Evolutionary conservation across 2,329 filamentous ascomycete species (phyloP), one percentile per base, ranked within the genome.

Genomic region (Ophiostoma novo-ulmi): DNA sequence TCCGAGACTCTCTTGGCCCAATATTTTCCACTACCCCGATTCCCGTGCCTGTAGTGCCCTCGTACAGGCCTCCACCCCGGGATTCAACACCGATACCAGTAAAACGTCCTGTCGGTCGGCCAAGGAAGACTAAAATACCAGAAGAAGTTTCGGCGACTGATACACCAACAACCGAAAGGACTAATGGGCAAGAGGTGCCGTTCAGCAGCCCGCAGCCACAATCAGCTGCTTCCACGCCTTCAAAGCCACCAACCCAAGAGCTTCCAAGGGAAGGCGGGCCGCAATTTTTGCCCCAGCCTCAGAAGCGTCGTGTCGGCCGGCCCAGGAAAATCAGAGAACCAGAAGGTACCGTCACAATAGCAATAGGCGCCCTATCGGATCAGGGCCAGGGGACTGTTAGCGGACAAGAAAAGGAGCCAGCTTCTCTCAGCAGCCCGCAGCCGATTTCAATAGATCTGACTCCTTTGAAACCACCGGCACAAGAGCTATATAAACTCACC

Each of bases 201-300:
- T 26, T 35, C 5, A 63, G 58, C 22, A 63, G 58, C 20, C 58
- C 58, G 14, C 58, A 63, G 14, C 58, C 58, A 26, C 13, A 5
- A 13, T 63, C 13, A 7, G 8, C 20, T 17, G 26, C 58, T 17
- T 63, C 22, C 17, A 63, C 58, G 11, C 58, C 58, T 17, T 63
- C 58, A 14, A 63, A 63, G 26, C 58, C 58, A 13, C 58, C 58
- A 17, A 63, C 58, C 14, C 58, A 63, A 63, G 58, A 63, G 26
- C 11, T 20, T 13, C 5, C 26, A 17, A 8, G 2, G 58, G 26
- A 36, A 14, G 17, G 1, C 4, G 58, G 2, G 7, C 26, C 58
- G 3, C 58, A 17, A 11, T 5, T 13, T 14, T 26, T 14, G 4
- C 14, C 58, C 3, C 26, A 63, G 58, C 58, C 58, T 7, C 7